phyloP scores from a whole-genome alignment of 2,329 filamentous ascomycete genomes.

The Sclerotinia glacialis region DNA sequence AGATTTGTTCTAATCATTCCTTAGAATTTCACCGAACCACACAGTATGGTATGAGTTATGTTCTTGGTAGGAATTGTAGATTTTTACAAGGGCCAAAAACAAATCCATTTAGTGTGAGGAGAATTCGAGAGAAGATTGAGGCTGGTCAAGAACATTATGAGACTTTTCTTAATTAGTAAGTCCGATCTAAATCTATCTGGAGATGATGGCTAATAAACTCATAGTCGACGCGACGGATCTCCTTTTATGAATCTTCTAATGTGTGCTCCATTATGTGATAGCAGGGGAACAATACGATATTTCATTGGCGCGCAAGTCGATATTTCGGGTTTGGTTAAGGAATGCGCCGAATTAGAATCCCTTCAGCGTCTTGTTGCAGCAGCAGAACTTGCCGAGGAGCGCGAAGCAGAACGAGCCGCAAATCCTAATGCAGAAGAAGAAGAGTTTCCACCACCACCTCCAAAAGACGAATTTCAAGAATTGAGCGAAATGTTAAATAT shows the following conservation, averaged over 20 bases:
- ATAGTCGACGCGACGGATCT: slow-evolving; percentile 60
- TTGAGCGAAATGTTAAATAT: slow-evolving; percentile 69
- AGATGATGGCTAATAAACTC: slow-evolving; percentile 10
- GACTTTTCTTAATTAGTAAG: slow-evolving; percentile 70
- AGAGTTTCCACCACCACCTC: slow-evolving; percentile 20
- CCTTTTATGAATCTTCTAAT: slow-evolving; percentile 67
- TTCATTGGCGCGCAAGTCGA: slow-evolving; percentile 66
- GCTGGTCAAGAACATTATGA: slow-evolving; percentile 70
- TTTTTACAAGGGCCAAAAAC: slow-evolving; percentile 76
- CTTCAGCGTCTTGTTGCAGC: slow-evolving; percentile 47
- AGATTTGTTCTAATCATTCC: slow-evolving; percentile 9
- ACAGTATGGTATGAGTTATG: slow-evolving; percentile 71
- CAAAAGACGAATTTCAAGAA: slow-evolving; percentile 63
- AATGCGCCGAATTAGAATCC: slow-evolving; percentile 58
- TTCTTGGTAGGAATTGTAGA: slow-evolving; percentile 72
- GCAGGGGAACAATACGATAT: slow-evolving; percentile 58
- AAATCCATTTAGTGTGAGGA: slow-evolving; percentile 57
- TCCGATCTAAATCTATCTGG: neutral
- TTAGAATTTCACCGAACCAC: slow-evolving; percentile 71
- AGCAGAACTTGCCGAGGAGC: slow-evolving; percentile 31
- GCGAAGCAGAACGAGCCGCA: slow-evolving; percentile 29
- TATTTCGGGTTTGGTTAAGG: slow-evolving; percentile 60
- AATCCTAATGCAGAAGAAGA: slow-evolving; percentile 21
- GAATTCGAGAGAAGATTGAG: slow-evolving; percentile 59
- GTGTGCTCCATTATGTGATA: slow-evolving; percentile 62